A percentile compares a stretch with the other conserved stretches of the same genome.
These are phyloP conservation scores for Aspergillus amoenus DNA, from an alignment of 2,329 filamentous ascomycete genomes.

Conservation along the genomic window DNA sequence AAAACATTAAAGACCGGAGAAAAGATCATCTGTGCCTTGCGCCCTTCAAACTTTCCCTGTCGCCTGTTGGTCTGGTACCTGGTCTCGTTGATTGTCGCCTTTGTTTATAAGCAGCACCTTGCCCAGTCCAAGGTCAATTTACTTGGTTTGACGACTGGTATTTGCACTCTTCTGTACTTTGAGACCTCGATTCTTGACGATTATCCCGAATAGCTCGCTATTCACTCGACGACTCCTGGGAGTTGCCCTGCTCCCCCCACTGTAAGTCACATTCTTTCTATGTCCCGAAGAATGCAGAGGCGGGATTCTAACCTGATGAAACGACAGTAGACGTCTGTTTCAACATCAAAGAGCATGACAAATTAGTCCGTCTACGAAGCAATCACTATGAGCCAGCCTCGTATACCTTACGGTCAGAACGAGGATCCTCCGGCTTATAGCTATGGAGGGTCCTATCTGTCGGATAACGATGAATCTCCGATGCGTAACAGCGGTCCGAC, in stretches of 20 bases:
- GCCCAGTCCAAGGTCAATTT: background rate
- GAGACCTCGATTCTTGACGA: background rate
- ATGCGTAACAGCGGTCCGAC: slow-evolving; percentile 38
- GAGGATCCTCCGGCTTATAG: slow-evolving; percentile 46
- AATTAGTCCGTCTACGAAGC: background rate
- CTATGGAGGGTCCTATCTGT: slow-evolving; percentile 30
- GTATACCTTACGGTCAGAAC: slow-evolving; percentile 37
- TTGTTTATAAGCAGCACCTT: slow-evolving; percentile 9
- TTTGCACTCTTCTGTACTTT: background rate
- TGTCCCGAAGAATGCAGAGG: background rate
- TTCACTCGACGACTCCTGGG: background rate
- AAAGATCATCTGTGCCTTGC: background rate
- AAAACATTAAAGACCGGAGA: background rate
- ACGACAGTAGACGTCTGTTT: background rate
- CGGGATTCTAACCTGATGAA: background rate
- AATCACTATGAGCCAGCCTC: slow-evolving; percentile 22
- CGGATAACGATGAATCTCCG: slow-evolving; percentile 29
- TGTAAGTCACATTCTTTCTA: slow-evolving; percentile 9
- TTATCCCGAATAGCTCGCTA: background rate
- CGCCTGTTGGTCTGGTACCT: background rate
- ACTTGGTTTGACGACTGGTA: background rate
- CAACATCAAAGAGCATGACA: slow-evolving; percentile 10
- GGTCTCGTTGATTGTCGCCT: slow-evolving; percentile 3
- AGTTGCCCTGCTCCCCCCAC: background rate
- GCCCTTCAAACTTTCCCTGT: background rate